Evolutionary conservation across 345 rosid species (phyloP), one percentile per base, ranked within the genome.

Genomic region (Cardamine resedifolia): DNA sequence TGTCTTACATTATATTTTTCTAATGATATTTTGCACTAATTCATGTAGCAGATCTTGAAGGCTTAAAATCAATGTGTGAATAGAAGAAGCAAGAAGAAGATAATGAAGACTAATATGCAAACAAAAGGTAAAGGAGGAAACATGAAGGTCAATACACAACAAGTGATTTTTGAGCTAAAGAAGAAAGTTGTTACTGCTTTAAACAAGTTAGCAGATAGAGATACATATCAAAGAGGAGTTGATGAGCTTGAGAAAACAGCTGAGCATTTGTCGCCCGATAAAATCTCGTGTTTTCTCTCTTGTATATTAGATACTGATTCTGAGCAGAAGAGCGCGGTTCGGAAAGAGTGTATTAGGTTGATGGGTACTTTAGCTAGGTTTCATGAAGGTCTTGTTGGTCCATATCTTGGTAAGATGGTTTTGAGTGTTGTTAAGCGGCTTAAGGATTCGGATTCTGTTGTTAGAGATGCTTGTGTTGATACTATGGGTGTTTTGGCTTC

Each of bases 131-230:
- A 81, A 79, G 92, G 84, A 53, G 58, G 81, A 12, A 74, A 50
- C 78, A 52, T 79, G 53, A 86, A 83, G 78, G 57, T 58, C 6
- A 86, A 70, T 66, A 50, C 79, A 5, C 90, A 86, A 10, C 90
- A 85, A 56, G 82, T 64, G 27, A 57, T 71, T 31, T 83, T 87
- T 70, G 95, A 94, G 83, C 85, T 89, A 1, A 89, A 89, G 70
- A 89, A 85, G 65, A 94, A 78, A 77, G 91, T 86, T 68, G 85
- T 85, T 48, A 72, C 73, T 39, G 95, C 97, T 2, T 83, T 94
- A 2, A 89, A 85, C 86, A 94, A 94, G 86, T 77, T 94, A 11
- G 89, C 92, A 0, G 98, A 94, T 79, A 78, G 98, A 66, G 98
- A 94, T 72, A 94, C 97, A 2, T 85, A 89, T 63, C 88, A 86